Evolutionary conservation across 208 protist genomes (phyloP), one percentile per base, ranked within the genome.

Genomic region (Trypanosoma melophagium): DNA sequence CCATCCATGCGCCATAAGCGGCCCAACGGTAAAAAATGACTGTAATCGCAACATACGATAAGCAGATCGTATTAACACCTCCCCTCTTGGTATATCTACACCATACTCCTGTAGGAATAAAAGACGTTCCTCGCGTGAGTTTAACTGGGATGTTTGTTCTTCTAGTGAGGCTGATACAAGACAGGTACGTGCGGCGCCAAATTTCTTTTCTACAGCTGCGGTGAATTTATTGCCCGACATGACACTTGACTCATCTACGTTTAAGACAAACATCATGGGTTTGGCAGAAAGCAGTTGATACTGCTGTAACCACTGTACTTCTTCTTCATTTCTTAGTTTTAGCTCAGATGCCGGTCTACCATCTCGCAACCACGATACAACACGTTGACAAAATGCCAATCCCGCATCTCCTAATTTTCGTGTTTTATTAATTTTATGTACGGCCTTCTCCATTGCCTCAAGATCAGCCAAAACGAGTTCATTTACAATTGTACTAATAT

Each of bases 1-100:
- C 89, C 91, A 96, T 8, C 70, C 86, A 67, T 87, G 84, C 17
- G 89, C 78, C 89, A 94, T 94, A 41, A 83, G 74, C 22, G 91
- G 91, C 25, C 91, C 91, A 13, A 94, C 86, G 3, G 91, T 96
- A 76, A 93, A 96, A 63, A 96, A 96, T 16, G 88, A 88, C 58
- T 94, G 82, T 55, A 94, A 72, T 31, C 64, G 70, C 51, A 93
- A 74, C 25, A 93, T 52, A 12, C 44, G 4, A 52, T 89, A 88
- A 38, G 91, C 87, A 31, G 65, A 61, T 55, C 66, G 66, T 71
- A 94, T 69, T n/a, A 96, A 61, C 21, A 82, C 71, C 66, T 94
- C 81, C 17, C 87, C 86, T n/a, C 68, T 71, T 19, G 86, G 86
- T 25, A 70, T 69, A 16, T 83, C 65, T 51, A 96, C 84, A 54